Evolutionary conservation across 2,329 filamentous ascomycete genomes (phyloP), one percentile per base, ranked within the genome.

Genomic region (Akanthomyces muscarius): DNA sequence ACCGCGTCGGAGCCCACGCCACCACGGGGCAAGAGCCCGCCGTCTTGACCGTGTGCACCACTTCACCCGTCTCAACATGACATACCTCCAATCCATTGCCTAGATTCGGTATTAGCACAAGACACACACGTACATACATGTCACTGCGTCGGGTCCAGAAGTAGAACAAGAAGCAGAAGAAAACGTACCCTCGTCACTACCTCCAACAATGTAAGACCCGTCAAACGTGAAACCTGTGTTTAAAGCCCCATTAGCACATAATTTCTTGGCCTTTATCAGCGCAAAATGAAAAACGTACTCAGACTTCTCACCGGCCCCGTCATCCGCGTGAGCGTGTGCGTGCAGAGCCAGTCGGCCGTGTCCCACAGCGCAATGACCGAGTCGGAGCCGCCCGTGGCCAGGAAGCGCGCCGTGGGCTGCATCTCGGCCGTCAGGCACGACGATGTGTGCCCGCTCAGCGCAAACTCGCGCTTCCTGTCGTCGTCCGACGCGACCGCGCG

Each of bases 331-430:
- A 92, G 79, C 1, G 89, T 91, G 65, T 87, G 83, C 69, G 88
- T 83, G 71, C 89, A 92, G 62, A 90, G 85, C 89, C 89, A 92
- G 67, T 90, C 87, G 47, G 82, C 81, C 4, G 90, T 92, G 69
- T 93, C 89, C 88, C 90, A 94, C 3, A 94, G 78, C 5, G 88
- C 82, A 67, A 93, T 89, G 57, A 91, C 83, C 1, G 88, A 89
- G 70, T 94, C 90, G 11, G 87, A 86, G 11, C 89, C 89, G 36
- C 90, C 90, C 0, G 89, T 89, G 0, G 90, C 90, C 51, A 94
- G 79, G 70, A 87, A 89, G 48, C 86, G 81, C 47, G 87, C 90
- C 51, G 84, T 86, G 0, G 90, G 89, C 66, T 90, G 89, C 69
- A 92, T 77, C 65, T 88, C 87, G 14, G 86, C 82, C 10, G 86